phyloP scores from a whole-genome alignment of 176 grass and related monocot genomes.

The Zea mays region DNA sequence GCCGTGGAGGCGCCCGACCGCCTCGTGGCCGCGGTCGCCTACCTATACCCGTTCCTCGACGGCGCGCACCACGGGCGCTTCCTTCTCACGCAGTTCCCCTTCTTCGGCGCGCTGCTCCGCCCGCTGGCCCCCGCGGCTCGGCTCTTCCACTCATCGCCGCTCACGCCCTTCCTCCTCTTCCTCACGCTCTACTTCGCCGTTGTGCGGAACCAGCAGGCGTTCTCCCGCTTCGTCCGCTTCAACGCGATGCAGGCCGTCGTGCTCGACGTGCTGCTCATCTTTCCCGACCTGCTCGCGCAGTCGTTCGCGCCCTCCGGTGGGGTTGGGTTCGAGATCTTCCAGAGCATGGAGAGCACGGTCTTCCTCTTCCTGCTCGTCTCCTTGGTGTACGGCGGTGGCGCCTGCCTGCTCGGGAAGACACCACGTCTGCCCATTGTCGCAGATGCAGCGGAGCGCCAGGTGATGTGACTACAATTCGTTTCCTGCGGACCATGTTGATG shows the following conservation, averaged over 20 bases:
- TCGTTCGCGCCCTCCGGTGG: conserved; percentile 52
- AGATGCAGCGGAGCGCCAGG: conserved; percentile 90
- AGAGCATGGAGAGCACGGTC: conserved; percentile 75
- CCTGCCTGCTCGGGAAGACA: conserved; percentile 75
- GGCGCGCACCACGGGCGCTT: conserved; percentile 67
- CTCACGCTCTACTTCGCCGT: conserved; percentile 93
- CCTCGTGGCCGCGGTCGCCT: conserved; percentile 69
- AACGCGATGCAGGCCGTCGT: conserved; percentile 97
- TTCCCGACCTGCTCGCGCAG: conserved; percentile 79
- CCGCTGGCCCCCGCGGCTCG: conserved; percentile 73
- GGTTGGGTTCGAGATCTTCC: conserved; percentile 61
- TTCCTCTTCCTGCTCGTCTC: conserved; percentile 90
- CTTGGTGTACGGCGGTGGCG: conserved; percentile 65
- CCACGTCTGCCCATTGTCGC: conserved; percentile 79
- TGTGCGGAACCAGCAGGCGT: conserved; percentile 71
- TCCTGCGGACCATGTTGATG: conserved; percentile 8
- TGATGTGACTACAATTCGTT: conserved; percentile 61
- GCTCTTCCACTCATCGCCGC: conserved; percentile 75
- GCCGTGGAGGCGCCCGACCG: conserved; percentile 65
- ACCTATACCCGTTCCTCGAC: conserved; percentile 97
- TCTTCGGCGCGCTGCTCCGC: conserved; percentile 57
- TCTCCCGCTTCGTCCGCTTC: conserved; percentile 93
- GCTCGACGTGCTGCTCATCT: conserved; percentile 82
- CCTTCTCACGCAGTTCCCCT: conserved; percentile 64
- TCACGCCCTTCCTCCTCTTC: conserved; percentile 86